A percentile compares a stretch with the other conserved stretches of the same genome.
Conservation (phyloP, 306 rosid species). For the Malus fusca region DNA sequence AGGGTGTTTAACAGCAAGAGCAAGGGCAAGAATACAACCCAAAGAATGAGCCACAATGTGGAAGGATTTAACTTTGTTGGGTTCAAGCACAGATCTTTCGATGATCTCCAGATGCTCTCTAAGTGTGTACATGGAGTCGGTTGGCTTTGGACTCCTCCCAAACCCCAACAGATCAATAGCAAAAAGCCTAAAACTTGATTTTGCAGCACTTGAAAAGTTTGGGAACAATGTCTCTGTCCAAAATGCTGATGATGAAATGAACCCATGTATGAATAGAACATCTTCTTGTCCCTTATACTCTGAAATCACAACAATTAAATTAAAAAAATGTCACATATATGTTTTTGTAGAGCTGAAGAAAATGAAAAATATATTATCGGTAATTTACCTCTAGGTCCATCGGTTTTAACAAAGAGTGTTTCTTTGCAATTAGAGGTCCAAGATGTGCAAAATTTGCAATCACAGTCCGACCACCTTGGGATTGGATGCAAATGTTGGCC, state of each 20-base stretch:
- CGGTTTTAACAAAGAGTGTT: constrained; percentile 54
- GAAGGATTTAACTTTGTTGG: constrained; percentile 64
- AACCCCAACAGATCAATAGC: constrained; percentile 90
- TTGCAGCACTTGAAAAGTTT: constrained; percentile 41
- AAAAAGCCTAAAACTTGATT: constrained; percentile 53
- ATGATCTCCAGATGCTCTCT: constrained; percentile 84
- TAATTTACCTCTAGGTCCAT: constrained; percentile 50
- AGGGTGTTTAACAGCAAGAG: constrained; percentile 77
- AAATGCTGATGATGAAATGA: constrained; percentile 79
- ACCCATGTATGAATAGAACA: constrained; percentile 87
- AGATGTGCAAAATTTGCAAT: constrained; percentile 55
- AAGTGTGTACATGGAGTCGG: constrained; percentile 69
- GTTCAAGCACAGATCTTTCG: constrained; percentile 62
- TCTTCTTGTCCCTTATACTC: constrained; percentile 45
- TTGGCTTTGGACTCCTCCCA: constrained; percentile 89
- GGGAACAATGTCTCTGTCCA: constrained; percentile 95
- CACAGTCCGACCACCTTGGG: constrained; percentile 91
- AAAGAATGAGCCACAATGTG: constrained; percentile 96
- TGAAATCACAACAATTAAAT: constrained; percentile 3
- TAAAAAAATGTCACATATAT: neutral
- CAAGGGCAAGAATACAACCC: constrained; percentile 85
- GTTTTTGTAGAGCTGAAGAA: neutral
- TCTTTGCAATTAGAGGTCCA: constrained; percentile 51
- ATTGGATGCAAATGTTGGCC: constrained; percentile 24
- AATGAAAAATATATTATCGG: neutral